Percentiles rank a stretch among this genome's conserved stretches.
phyloP scores from a whole-genome alignment of 805 yeast species.

The Zygosaccharomyces lentus region DNA sequence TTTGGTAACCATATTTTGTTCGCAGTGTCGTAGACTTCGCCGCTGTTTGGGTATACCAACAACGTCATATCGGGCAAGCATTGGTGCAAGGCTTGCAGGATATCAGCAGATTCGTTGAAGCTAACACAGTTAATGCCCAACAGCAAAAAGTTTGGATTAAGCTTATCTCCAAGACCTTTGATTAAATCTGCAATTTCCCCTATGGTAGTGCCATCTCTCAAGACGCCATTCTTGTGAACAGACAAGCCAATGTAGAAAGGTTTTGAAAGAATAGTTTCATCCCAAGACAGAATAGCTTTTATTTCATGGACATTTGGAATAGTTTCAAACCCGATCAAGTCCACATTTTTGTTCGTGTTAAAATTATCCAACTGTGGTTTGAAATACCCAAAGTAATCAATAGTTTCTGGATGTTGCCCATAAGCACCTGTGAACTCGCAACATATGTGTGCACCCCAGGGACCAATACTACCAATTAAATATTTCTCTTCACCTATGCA shows the following conservation, averaged over 20 bases:
- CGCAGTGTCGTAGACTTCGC: slow-evolving; percentile 56
- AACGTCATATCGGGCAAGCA: slow-evolving; percentile 36
- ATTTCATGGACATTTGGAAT: slow-evolving; percentile 63
- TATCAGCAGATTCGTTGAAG: slow-evolving; percentile 39
- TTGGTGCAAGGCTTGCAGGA: slow-evolving; percentile 33
- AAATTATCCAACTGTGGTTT: slow-evolving; percentile 43
- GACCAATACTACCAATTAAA: slow-evolving; percentile 61
- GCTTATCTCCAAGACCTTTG: slow-evolving; percentile 17
- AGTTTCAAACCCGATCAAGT: slow-evolving; percentile 65
- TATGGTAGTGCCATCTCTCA: slow-evolving; percentile 52
- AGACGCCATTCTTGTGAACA: slow-evolving; percentile 34
- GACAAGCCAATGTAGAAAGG: slow-evolving; percentile 47
- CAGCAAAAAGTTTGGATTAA: slow-evolving; percentile 38
- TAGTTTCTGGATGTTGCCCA: slow-evolving; percentile 28
- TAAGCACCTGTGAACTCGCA: slow-evolving; percentile 74
- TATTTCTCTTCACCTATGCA: slow-evolving; percentile 27
- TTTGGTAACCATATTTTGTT: slow-evolving; percentile 41
- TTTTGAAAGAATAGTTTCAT: slow-evolving; percentile 37
- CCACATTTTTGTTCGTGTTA: slow-evolving; percentile 47
- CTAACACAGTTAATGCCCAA: slow-evolving; percentile 71
- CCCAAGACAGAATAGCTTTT: slow-evolving; percentile 41
- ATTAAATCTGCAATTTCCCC: slow-evolving; percentile 30
- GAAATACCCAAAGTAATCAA: slow-evolving; percentile 33
- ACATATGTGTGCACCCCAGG: slow-evolving; percentile 68
- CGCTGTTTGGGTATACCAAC: slow-evolving; percentile 72